Base-by-base conservation (phyloP, 2,329 filamentous ascomycete genomes). In the Fusarium subtropicale region DNA sequence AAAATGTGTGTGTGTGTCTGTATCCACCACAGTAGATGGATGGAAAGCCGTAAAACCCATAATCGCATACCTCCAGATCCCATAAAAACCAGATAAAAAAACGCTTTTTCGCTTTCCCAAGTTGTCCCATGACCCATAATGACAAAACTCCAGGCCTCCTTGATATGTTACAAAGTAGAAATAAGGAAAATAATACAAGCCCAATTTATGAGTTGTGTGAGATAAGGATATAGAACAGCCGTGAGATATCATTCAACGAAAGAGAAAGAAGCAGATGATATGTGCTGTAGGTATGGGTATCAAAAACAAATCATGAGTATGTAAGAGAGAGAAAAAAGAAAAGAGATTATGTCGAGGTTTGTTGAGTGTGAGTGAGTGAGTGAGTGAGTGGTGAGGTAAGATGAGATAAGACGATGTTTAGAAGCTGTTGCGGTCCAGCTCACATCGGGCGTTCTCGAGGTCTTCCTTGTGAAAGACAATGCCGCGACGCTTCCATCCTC, bases 401-500 rank as follows among this genome's bases (percentile, higher is more conserved):
- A 44, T 20, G 38, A 33, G 28, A 26, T 20, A 31, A 33, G 31
- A 26, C 7, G 4, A 13, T 59, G 60, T 52, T 72, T 70, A 75
- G 51, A 61, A 75, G 65, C 73, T 75, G 33, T 69, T 69, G 46
- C 73, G 69, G 42, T 75, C 69, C 46, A 47, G 44, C 11, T 71
- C 59, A 47, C 33, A 41, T 41, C 64, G 63, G 30, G 57, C 47
- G 39, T 51, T 52, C 31, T 79, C 78, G 20, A 80, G 70, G 34
- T 80, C 79, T 30, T 80, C 74, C 33, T 75, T 66, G 57, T 79
- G 73, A 59, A 83, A 82, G 74, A 82, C 75, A 42, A 83, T 78
- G 51, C 80, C 81, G 15, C 80, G 75, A 56, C 81, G 76, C 77
- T 83, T 83, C 81, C 81, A 83, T 34, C 81, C 80, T 38, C 80